These are phyloP conservation scores for Euptelea pleiosperma DNA, from an alignment of 164 flowering plant genomes.

Conservation along the genomic window DNA sequence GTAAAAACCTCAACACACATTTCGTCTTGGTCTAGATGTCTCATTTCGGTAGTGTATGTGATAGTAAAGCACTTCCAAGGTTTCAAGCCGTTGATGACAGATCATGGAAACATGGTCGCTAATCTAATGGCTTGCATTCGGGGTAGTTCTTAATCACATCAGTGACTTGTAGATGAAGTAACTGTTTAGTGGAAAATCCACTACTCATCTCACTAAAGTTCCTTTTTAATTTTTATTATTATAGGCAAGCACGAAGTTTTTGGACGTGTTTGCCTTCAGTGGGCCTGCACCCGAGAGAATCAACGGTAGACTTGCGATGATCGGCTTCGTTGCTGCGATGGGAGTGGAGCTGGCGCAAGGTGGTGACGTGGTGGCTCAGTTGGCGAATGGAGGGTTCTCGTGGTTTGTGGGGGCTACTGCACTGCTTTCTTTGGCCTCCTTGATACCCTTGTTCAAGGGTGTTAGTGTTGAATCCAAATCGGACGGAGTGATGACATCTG, in stretches of 20 bases:
- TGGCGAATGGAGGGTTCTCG: constrained; percentile 55
- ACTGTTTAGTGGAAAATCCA: too few species aligned
- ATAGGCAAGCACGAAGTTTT: constrained; percentile 54
- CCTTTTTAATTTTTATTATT: background rate
- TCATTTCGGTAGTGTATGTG: too few species aligned
- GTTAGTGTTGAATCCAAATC: constrained; percentile 55
- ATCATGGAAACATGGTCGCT: too few species aligned
- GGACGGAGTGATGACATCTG: constrained; percentile 57
- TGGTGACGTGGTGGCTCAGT: constrained; percentile 50
- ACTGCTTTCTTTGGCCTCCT: constrained; percentile 60
- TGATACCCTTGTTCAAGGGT: constrained; percentile 69
- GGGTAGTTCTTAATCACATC: too few species aligned
- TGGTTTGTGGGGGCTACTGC: constrained; percentile 62
- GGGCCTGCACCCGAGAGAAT: constrained; percentile 92
- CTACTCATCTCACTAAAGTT: too few species aligned
- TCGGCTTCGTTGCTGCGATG: constrained; percentile 77
- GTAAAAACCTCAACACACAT: too few species aligned
- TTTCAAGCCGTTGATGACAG: too few species aligned
- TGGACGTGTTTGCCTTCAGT: constrained; percentile 63
- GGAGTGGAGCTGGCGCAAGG: constrained; percentile 65
- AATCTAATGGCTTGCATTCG: too few species aligned
- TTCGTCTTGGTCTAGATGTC: too few species aligned
- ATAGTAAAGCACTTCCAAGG: too few species aligned
- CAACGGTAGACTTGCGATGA: constrained; percentile 88
- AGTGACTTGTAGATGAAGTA: too few species aligned